Conservation (phyloP, 139 green algal genomes). For the Coelastrella sp. region DNA sequence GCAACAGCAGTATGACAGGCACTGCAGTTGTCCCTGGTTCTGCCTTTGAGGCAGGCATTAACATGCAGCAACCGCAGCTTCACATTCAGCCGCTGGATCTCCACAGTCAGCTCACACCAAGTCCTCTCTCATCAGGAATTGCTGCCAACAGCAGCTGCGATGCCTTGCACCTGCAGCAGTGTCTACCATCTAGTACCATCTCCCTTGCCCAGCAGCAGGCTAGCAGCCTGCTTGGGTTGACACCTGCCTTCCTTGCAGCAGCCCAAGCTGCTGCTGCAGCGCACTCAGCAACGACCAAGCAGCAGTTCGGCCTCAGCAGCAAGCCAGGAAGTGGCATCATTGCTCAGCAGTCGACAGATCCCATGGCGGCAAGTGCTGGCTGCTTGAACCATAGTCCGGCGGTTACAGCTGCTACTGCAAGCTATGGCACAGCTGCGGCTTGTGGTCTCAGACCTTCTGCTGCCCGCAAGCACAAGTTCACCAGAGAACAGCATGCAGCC, state of each 20-base stretch:
- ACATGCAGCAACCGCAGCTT: not conserved
- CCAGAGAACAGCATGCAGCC: slow-evolving; percentile 30
- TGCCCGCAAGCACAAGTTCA: slow-evolving; percentile 42
- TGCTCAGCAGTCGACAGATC: too few relatives aligned
- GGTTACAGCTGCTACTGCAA: not conserved
- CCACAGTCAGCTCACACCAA: not conserved
- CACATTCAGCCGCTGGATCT: slow-evolving; percentile 15
- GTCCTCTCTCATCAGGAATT: not conserved
- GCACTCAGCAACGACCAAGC: slow-evolving; percentile 7
- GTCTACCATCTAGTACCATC: not conserved
- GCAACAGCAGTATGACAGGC: not conserved
- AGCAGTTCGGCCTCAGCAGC: not conserved
- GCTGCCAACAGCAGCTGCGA: not conserved
- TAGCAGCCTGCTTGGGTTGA: not conserved
- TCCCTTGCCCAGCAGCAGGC: not conserved
- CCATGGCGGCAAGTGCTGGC: too few relatives aligned
- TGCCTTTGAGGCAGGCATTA: not conserved
- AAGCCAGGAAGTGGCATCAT: too few relatives aligned
- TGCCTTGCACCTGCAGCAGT: not conserved
- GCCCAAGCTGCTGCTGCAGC: not conserved
- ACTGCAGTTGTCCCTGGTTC: not conserved
- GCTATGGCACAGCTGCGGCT: not conserved
- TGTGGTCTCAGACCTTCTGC: not conserved
- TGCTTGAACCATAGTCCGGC: too few relatives aligned
- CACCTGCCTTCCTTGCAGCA: not conserved